phyloP scores from a whole-genome alignment of 805 yeast species.

The Candida pseudofarinosa region DNA sequence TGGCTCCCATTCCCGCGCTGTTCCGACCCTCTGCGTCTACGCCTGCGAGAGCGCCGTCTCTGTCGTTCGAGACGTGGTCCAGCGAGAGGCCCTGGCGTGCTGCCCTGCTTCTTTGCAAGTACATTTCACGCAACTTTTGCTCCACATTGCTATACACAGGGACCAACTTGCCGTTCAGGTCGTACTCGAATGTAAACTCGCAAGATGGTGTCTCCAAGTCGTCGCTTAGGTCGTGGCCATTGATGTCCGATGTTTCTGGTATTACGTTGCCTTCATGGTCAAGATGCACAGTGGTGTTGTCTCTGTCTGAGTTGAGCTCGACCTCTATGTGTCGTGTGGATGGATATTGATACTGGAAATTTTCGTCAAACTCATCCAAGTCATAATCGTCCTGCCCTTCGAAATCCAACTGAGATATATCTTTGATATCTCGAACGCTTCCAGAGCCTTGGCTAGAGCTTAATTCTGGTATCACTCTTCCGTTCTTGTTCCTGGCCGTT shows the following conservation, averaged over 20 bases:
- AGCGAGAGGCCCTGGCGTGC: background rate
- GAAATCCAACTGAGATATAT: constrained; percentile 4
- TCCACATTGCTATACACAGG: constrained; percentile 39
- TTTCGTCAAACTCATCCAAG: constrained; percentile 30
- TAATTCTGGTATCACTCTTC: background rate
- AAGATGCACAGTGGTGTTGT: constrained; percentile 19
- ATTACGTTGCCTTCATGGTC: background rate
- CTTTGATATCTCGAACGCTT: background rate
- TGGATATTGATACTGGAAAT: constrained; percentile 26
- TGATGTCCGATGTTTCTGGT: background rate
- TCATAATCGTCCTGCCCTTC: constrained; percentile 36
- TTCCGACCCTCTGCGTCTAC: background rate
- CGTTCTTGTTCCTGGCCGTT: background rate
- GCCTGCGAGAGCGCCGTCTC: background rate
- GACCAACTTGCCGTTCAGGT: constrained; percentile 34
- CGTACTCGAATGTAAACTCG: constrained; percentile 44
- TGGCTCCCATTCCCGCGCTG: background rate
- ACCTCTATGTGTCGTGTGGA: constrained; percentile 40
- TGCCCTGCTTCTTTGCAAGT: constrained; percentile 14
- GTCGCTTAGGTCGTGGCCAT: constrained; percentile 1
- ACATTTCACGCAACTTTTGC: constrained; percentile 33
- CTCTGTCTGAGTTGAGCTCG: constrained; percentile 34
- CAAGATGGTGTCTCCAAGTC: constrained; percentile 31
- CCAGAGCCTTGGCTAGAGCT: background rate
- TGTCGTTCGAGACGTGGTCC: background rate